Evolutionary conservation across 257 asterid species (phyloP).

Genomic region (Scutellaria barbata): DNA sequence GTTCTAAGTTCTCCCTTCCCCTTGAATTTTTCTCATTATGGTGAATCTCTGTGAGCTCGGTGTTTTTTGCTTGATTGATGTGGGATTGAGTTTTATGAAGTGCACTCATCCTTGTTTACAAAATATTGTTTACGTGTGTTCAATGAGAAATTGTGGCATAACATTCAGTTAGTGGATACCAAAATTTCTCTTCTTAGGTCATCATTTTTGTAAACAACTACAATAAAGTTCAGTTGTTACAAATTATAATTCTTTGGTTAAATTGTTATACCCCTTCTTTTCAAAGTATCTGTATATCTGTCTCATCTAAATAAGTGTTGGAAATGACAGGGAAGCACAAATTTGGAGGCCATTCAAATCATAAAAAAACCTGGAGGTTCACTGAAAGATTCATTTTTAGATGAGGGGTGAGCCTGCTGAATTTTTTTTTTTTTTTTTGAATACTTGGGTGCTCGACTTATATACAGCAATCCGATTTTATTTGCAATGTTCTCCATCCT

Average conservation of each 20-base stretch:
- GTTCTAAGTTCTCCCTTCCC: background rate
- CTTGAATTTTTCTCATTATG: background rate
- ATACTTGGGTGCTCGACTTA: background rate
- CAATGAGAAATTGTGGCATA: background rate
- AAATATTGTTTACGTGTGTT: too few relatives aligned
- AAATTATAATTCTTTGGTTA: background rate
- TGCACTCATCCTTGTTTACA: too few relatives aligned
- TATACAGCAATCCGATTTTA: background rate
- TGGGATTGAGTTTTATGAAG: background rate
- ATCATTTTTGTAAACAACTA: background rate
- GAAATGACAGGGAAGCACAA: constrained; percentile 83
- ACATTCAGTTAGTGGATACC: constrained; percentile 3
- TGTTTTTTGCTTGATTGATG: background rate
- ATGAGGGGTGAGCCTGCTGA: constrained; percentile 67
- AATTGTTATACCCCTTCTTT: background rate
- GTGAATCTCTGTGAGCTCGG: background rate
- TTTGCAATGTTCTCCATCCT: background rate
- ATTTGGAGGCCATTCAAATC: constrained; percentile 89
- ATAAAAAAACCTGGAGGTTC: constrained; percentile 96
- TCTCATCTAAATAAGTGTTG: constrained; percentile 19
- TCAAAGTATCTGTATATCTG: background rate
- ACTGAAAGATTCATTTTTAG: constrained; percentile 82
- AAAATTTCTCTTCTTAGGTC: background rate
- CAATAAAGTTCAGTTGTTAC: background rate
- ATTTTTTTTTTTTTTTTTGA: background rate